Evolutionary conservation across 1,284 basidiomycete genomes (phyloP).

Genomic region (Sanguinoderma infundibulare): DNA sequence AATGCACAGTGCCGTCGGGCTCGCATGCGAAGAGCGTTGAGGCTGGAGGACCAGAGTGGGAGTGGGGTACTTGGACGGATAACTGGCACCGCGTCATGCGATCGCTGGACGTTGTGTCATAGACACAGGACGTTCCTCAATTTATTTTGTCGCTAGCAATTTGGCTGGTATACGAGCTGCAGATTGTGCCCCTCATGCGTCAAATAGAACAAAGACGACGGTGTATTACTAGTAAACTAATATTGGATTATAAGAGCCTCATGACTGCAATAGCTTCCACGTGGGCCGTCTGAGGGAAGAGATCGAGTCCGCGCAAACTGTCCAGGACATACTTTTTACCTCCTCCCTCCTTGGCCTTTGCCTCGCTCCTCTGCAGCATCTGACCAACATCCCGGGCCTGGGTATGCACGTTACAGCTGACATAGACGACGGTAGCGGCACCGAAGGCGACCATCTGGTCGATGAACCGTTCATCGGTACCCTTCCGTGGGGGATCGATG

Average conservation of each 20-base stretch:
- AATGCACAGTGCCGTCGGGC: conserved; percentile 13
- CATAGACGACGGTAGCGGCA: conserved; percentile 81
- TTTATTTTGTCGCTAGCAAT: too few species aligned
- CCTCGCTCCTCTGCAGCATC: conserved; percentile 56
- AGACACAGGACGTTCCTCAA: too few species aligned
- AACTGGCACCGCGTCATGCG: conserved; percentile 79
- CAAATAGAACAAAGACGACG: too few species aligned
- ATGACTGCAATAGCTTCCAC: conserved; percentile 84
- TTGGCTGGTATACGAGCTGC: too few species aligned
- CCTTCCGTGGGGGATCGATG: conserved; percentile 91
- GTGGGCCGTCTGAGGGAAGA: conserved; percentile 95
- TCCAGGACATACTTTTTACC: conserved; percentile 71
- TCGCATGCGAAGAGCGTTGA: neutral
- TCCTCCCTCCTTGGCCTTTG: conserved; percentile 29
- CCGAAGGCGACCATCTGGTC: conserved; percentile 78
- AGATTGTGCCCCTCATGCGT: too few species aligned
- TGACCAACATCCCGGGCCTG: conserved; percentile 85
- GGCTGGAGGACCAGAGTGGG: conserved; percentile 39
- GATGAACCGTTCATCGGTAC: conserved; percentile 85
- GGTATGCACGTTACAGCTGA: conserved; percentile 93
- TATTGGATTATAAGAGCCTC: conserved; percentile 37
- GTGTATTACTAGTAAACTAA: conserved; percentile 12
- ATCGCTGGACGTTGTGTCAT: conserved; percentile 55
- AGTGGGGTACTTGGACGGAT: conserved; percentile 82
- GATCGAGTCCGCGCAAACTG: conserved; percentile 85